Conservation (phyloP, 2,329 filamentous ascomycete genomes). For the Westerdykella ornata region DNA sequence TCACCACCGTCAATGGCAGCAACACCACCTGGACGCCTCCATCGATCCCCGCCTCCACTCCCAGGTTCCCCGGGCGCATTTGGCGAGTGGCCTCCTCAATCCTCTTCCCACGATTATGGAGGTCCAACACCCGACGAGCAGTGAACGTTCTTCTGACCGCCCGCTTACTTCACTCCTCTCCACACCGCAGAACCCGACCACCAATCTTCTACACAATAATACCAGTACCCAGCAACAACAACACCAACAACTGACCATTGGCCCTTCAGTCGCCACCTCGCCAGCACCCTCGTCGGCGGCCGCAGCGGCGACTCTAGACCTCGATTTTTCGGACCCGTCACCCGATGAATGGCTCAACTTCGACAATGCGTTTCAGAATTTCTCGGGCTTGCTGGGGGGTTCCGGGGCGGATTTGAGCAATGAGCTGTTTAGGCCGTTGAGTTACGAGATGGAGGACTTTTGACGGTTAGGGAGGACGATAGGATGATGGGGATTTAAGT, state of each 20-base stretch:
- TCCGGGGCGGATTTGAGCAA: constrained; percentile 35
- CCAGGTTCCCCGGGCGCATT: constrained; percentile 15
- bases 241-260: neutral
- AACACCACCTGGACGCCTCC: constrained; percentile 17
- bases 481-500: too few relatives aligned
- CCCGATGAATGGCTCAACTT: constrained; percentile 37
- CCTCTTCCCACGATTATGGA: constrained; percentile 23
- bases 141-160: constrained; percentile 25
- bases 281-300: neutral
- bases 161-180: neutral
- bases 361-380: constrained; percentile 37
- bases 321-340: constrained; percentile 30
- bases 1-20: constrained; percentile 15
- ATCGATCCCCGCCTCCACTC: constrained; percentile 33
- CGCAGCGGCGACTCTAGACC: constrained; percentile 11
- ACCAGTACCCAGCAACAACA: neutral
- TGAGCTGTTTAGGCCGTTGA: constrained; percentile 34
- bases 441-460: constrained; percentile 21
- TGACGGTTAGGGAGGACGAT: neutral
- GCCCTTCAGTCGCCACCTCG: neutral
- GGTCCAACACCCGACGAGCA: constrained; percentile 35
- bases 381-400: constrained; percentile 35
- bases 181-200: neutral
- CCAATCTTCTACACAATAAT: neutral
- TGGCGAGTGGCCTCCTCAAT: constrained; percentile 28